phyloP scores from a whole-genome alignment of 2,329 filamentous ascomycete genomes.

The Aspergillus sp. region DNA sequence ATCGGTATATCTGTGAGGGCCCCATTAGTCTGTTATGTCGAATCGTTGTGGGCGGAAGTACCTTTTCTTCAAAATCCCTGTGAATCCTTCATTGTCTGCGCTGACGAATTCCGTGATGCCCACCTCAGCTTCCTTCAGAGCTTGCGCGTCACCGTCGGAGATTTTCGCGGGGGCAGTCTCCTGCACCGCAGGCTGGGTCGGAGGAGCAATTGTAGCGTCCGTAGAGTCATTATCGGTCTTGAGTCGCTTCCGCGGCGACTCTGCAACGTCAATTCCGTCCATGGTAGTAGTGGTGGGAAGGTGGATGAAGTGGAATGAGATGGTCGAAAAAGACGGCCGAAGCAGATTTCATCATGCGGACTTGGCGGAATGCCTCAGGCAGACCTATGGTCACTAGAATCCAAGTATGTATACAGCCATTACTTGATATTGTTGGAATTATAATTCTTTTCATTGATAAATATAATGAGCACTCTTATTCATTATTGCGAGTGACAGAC shows the following conservation, averaged over 20 bases:
- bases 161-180: slow-evolving; percentile 7
- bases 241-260: slow-evolving; percentile 36
- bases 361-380: too few relatives aligned
- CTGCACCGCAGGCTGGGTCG: slow-evolving; percentile 12
- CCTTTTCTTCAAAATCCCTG: slow-evolving; percentile 66
- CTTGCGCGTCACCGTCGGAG: slow-evolving; percentile 27
- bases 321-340: background rate
- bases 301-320: slow-evolving; percentile 3
- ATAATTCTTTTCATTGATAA: background rate
- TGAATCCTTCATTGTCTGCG: slow-evolving; percentile 56
- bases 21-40: background rate
- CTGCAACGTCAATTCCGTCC: slow-evolving; percentile 29
- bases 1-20: slow-evolving; percentile 68
- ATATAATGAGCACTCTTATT: too few relatives aligned
- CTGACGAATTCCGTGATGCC: slow-evolving; percentile 66
- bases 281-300: slow-evolving; percentile 19
- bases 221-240: slow-evolving; percentile 27
- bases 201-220: slow-evolving; percentile 14
- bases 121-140: slow-evolving; percentile 44
- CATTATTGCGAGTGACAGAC: too few relatives aligned
- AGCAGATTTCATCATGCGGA: background rate
- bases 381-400: background rate
- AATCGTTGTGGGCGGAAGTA: slow-evolving; percentile 18
- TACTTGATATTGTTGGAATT: background rate
- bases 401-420: background rate